Evolutionary conservation across 164 flowering plant species (phyloP).

Genomic region (Aristolochia contorta): DNA sequence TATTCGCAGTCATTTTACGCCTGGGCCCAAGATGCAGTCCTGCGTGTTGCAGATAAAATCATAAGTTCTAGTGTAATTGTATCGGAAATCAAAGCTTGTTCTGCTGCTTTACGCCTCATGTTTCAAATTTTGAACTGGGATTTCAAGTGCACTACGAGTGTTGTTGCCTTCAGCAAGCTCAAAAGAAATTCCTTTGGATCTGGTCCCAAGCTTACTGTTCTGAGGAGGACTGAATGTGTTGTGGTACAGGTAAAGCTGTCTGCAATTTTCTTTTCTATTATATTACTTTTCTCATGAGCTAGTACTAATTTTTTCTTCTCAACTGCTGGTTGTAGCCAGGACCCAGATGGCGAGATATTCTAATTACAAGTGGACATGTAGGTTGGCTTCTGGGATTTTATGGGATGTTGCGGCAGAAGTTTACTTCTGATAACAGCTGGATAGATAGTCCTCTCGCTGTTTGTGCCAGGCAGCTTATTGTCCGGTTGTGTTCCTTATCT

Average conservation of each 20-base stretch:
- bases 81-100: conserved; percentile 72
- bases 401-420: conserved; percentile 64
- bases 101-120: conserved; percentile 78
- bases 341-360: conserved; percentile 60
- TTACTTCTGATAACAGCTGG: conserved; percentile 57
- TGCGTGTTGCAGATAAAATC: conserved; percentile 50
- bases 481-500: conserved; percentile 76
- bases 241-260: conserved; percentile 63
- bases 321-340: conserved; percentile 61
- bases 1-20: conserved; percentile 55
- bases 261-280: background rate
- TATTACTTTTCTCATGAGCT: background rate
- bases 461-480: conserved; percentile 77
- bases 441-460: conserved; percentile 90
- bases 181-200: conserved; percentile 30
- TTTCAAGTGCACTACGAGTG: conserved; percentile 33
- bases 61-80: conserved; percentile 41
- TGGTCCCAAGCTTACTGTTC: conserved; percentile 21
- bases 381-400: conserved; percentile 78
- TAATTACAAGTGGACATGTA: conserved; percentile 72
- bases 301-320: conserved; percentile 8
- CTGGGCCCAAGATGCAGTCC: conserved; percentile 88
- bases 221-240: conserved; percentile 48
- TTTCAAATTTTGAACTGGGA: conserved; percentile 90
- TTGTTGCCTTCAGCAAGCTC: conserved; percentile 3